phyloP scores from a whole-genome alignment of 371 early-diverging fungal genomes.

The Blakeslea trispora region DNA sequence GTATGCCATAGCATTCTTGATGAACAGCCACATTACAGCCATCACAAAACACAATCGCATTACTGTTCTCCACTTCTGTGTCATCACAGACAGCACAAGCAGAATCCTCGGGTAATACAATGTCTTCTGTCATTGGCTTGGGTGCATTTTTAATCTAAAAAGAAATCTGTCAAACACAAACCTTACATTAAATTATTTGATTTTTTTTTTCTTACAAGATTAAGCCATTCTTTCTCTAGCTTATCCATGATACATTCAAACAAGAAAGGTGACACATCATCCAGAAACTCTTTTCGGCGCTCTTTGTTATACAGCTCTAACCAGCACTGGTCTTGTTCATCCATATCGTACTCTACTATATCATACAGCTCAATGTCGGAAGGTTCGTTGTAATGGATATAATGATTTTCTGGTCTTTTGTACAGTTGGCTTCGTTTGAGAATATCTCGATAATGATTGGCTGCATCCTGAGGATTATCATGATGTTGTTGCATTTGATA shows the following conservation, averaged over 20 bases:
- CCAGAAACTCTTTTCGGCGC: slow-evolving; percentile 53
- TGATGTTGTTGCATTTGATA: slow-evolving; percentile 1
- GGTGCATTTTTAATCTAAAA: slow-evolving; percentile 42
- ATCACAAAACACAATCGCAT: slow-evolving; percentile 99
- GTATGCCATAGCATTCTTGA: slow-evolving; percentile 99
- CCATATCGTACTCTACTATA: slow-evolving; percentile 95
- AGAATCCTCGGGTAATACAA: slow-evolving; percentile 72
- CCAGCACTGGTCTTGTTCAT: slow-evolving; percentile 88
- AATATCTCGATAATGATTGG: not conserved
- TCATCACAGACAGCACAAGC: slow-evolving; percentile 95
- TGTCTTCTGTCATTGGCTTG: slow-evolving; percentile 33
- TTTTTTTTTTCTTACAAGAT: slow-evolving; percentile 68
- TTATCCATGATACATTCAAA: slow-evolving; percentile 92
- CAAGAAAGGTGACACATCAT: slow-evolving; percentile 52
- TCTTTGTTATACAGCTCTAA: slow-evolving; percentile 68
- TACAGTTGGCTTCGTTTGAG: not conserved
- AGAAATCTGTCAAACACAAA: not conserved
- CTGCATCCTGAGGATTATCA: not conserved
- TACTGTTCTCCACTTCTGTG: slow-evolving; percentile 95
- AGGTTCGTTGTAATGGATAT: slow-evolving; percentile 71
- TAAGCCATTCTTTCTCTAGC: slow-evolving; percentile 98
- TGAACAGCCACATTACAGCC: slow-evolving; percentile 99
- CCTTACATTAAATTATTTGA: no score
- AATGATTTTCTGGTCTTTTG: slow-evolving; percentile 54
- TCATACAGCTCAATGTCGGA: slow-evolving; percentile 78